Evolutionary conservation across 345 rosid species (phyloP), one percentile per base, ranked within the genome.

Genomic region (Lepidium aucheri): DNA sequence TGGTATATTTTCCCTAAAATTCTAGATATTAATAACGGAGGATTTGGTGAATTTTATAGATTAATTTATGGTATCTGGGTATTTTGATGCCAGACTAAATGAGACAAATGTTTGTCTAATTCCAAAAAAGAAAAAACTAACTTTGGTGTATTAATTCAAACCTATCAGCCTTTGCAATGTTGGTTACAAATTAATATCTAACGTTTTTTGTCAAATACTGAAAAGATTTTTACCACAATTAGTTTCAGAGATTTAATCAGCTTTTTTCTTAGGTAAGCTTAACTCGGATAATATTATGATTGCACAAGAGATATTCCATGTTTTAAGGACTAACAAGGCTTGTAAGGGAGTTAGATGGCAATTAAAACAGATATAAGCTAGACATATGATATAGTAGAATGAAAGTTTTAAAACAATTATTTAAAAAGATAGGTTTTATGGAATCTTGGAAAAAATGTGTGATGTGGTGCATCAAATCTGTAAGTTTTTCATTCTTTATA

Each of bases 21-120:
- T 22, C 0, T 44, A 26, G 50, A 1, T 7, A 0, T 3, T 17
- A 0, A 3, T 44, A 0, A 44, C 16, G 0, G 1, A 1, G 0
- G 26, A 16, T 8, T 3, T 17, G 1, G 0, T 44, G 0, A 0
- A 0, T 0, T 1, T 44, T 0, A 11, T 44, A 1, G 17, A 44
- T 2, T 0, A 8, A 0, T 41, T 41, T 4, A 0, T 41, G 6
- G 3, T 0, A 0, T 13, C 45, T 0, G 17, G 17, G 6, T 1
- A 0, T 3, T 41, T 41, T 2, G 45, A 41, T 5, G 0, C 0
- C 1, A 1, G 17, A 2, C 7, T 41, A 4, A 41, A 41, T 6
- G 0, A 1, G 45, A 41, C 45, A 6, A n/a, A 41, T 2, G 7
- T 41, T 4, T 41, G 17, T n/a, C 6, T 41, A 0, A 41, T 41